These are phyloP conservation scores for Vaccinium macrocarpon DNA, from an alignment of 148 eudicot genomes.

Conservation along the genomic window DNA sequence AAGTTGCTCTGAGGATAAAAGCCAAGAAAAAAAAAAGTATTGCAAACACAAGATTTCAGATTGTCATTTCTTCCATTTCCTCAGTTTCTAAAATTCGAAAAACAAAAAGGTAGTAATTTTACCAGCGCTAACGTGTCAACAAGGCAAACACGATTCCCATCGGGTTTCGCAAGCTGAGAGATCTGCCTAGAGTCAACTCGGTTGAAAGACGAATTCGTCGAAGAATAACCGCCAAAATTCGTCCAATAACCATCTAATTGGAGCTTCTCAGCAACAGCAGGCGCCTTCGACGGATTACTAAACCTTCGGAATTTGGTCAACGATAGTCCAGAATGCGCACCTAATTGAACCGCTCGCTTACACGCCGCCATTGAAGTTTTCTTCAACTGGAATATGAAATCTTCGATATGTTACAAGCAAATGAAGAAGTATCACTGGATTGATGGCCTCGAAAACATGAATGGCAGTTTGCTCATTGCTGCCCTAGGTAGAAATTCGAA, in stretches of 20 bases:
- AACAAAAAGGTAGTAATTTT: conserved; percentile 1
- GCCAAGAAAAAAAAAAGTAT: no score
- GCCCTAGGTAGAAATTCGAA: neutral
- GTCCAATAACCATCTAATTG: conserved; percentile 5
- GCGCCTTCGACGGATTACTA: neutral
- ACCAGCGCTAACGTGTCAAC: conserved; percentile 75
- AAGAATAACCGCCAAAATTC: neutral
- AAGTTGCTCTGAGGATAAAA: no score
- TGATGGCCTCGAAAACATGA: neutral
- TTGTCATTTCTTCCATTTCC: neutral
- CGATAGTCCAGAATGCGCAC: conserved; percentile 20
- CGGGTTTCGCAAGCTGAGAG: conserved; percentile 49
- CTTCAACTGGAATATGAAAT: neutral
- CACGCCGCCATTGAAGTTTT: conserved; percentile 31
- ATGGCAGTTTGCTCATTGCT: conserved; percentile 2
- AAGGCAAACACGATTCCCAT: conserved; percentile 58
- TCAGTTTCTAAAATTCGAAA: neutral
- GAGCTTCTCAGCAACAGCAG: conserved; percentile 13
- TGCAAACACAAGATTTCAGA: neutral
- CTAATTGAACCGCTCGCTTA: conserved; percentile 40
- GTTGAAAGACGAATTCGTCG: conserved; percentile 11
- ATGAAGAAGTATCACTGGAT: neutral
- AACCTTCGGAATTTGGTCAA: conserved; percentile 29
- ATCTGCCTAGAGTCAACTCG: conserved; percentile 27
- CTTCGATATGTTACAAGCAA: neutral